These are phyloP conservation scores for Cylindrodendrum hubeiense DNA, from an alignment of 2,329 filamentous ascomycete species.

Conservation along the genomic window DNA sequence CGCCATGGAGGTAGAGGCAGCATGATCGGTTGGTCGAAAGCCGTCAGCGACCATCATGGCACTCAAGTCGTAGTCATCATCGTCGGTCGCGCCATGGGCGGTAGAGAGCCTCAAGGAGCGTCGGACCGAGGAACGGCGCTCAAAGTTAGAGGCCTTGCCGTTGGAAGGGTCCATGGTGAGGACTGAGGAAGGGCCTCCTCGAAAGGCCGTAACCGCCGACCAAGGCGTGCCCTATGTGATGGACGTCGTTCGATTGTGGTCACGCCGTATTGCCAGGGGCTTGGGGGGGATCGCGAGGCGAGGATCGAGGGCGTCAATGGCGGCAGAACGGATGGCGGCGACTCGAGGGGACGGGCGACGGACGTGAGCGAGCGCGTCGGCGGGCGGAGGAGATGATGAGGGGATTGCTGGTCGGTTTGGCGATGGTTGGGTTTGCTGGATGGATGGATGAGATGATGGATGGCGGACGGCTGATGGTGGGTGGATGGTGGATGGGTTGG, in stretches of 20 bases:
- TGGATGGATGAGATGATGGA: constrained; percentile 8
- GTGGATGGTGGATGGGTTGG: constrained; percentile 2
- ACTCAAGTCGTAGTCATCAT: constrained; percentile 63
- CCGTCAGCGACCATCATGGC: constrained; percentile 66
- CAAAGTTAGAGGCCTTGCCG: constrained; percentile 53
- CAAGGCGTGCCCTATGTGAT: constrained; percentile 39
- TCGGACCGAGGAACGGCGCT: constrained; percentile 58
- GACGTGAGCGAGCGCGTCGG: constrained; percentile 1
- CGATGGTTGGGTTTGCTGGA: not conserved
- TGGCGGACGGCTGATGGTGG: not conserved
- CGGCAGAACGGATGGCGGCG: constrained; percentile 1
- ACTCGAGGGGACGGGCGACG: constrained; percentile 6
- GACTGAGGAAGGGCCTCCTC: constrained; percentile 35
- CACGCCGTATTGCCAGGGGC: constrained; percentile 29
- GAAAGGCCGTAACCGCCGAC: constrained; percentile 41
- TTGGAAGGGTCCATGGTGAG: constrained; percentile 56
- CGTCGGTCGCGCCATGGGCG: constrained; percentile 44
- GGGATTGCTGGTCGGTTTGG: constrained; percentile 11
- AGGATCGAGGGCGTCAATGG: constrained; percentile 24
- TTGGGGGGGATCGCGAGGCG: constrained; percentile 26
- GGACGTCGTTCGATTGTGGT: constrained; percentile 29
- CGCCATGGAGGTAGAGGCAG: constrained; percentile 12
- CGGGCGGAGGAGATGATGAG: constrained; percentile 13
- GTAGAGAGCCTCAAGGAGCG: constrained; percentile 55
- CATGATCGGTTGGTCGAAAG: constrained; percentile 56